Evolutionary conservation across 306 rosid species (phyloP).

Genomic region (Sphenostylis stenocarpa): DNA sequence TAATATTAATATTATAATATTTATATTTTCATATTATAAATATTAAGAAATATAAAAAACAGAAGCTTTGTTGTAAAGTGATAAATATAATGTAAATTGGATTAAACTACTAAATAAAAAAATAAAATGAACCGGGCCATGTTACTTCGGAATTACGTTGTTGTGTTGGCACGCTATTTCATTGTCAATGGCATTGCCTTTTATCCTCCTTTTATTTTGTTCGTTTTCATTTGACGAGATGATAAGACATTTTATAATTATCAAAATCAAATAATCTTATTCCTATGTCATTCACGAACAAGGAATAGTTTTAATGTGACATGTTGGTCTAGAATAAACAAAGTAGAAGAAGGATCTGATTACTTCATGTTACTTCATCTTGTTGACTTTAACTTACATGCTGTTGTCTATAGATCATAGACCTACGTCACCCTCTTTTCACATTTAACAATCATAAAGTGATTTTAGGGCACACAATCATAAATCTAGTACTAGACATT

Average conservation of each 20-base stretch:
- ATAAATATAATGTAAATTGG: too few relatives aligned
- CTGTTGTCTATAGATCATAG: background rate
- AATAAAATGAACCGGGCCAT: too few relatives aligned
- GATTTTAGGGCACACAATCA: background rate
- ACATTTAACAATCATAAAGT: background rate
- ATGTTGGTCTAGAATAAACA: background rate
- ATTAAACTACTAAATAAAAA: too few relatives aligned
- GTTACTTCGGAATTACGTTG: slow-evolving; percentile 6
- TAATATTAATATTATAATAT: too few relatives aligned
- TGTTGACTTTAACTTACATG: background rate
- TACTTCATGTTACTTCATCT: slow-evolving; percentile 3
- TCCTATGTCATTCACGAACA: background rate
- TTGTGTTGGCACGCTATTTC: slow-evolving; percentile 6
- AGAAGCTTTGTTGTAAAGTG: too few relatives aligned
- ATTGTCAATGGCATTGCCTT: background rate
- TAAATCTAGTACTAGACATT: background rate
- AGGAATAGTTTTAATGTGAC: background rate
- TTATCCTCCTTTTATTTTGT: background rate
- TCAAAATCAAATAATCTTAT: background rate
- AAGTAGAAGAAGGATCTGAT: background rate
- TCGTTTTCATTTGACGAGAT: background rate
- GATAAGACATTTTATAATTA: background rate
- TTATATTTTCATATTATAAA: too few relatives aligned
- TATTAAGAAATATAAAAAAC: too few relatives aligned
- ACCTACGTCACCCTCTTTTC: background rate